Conservation (phyloP, 176 grass and related monocot species). For the Poa pratensis region DNA sequence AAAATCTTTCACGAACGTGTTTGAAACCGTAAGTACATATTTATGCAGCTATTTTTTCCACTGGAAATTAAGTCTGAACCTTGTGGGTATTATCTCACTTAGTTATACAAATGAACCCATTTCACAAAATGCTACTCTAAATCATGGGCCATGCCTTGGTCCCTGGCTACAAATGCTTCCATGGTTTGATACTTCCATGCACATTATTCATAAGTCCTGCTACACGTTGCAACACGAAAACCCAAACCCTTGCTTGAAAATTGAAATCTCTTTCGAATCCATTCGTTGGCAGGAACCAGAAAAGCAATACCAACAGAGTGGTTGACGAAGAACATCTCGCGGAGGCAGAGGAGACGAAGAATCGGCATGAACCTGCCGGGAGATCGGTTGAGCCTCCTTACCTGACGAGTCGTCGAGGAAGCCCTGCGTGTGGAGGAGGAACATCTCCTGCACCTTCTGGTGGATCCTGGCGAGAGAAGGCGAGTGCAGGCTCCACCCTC, state of each 20-base stretch:
- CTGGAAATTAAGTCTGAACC: not conserved
- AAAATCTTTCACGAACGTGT: not conserved
- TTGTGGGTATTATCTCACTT: not conserved
- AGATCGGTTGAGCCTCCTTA: not conserved
- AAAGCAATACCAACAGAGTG: not conserved
- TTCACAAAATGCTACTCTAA: not conserved
- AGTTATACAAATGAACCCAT: not conserved
- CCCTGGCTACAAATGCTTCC: not conserved
- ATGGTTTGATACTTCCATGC: not conserved
- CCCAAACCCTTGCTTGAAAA: not conserved
- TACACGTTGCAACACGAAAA: not conserved
- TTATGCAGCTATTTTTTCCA: not conserved
- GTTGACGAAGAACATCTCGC: not conserved
- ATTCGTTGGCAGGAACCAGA: not conserved
- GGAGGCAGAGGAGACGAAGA: not conserved
- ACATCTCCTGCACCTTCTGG: not conserved
- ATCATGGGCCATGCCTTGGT: not conserved
- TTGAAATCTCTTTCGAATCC: not conserved
- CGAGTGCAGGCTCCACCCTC: conserved; percentile 3
- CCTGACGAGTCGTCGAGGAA: not conserved
- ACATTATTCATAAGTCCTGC: not conserved
- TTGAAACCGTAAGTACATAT: not conserved
- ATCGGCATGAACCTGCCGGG: not conserved
- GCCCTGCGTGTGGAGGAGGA: not conserved
- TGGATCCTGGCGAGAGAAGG: not conserved